Base-by-base conservation (phyloP, 2,329 filamentous ascomycete species). In the Hypoxylon rubiginosum region DNA sequence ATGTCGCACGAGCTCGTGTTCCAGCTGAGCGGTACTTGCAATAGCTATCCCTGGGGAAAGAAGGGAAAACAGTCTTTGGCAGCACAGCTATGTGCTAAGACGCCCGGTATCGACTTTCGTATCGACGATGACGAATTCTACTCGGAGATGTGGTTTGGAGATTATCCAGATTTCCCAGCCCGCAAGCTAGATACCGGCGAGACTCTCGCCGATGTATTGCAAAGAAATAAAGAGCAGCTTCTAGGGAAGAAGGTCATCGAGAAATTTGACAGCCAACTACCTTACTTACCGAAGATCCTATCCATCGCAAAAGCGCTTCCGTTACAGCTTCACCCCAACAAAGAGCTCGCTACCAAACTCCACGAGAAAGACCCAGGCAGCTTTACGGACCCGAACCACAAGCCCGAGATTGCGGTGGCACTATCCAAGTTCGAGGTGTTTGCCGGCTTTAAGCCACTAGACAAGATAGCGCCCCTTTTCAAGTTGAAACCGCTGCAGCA, bases 401-500 rank as follows among this genome's bases (percentile, higher is more conserved):
- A 94, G 79, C 91, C 92, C 1, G 91, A 94, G 75, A 94, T 94
- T 57, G 91, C 91, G 0, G 81, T 94, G 1, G 91, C 91, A 0
- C 79, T 94, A 0, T 84, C 85, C 11, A 86, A 88, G 21, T 94
- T 94, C 72, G 91, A 94, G 76, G 88, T 91, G 0, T 94, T 94
- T 71, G 90, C 88, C 9, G 91, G 91, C 5, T 94, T 90, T 81
- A 93, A 92, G 74, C 88, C 90, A 0, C 79, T 91, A 0, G 73
- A 78, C 9, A 82, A 89, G 2, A 89, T 94, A 62, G 78, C 87
- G 32, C 74, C 81, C 0, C 78, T 93, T 1, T 84, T 93, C 73
- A 78, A 84, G 43, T 79, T 91, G 26, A 79, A 85, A 28, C 81
- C 84, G 2, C 79, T 91, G 0, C 79, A 84, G 50, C 77, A 78